These are phyloP conservation scores for Medicago lupulina DNA, from an alignment of 306 rosid genomes.

Conservation along the genomic window DNA sequence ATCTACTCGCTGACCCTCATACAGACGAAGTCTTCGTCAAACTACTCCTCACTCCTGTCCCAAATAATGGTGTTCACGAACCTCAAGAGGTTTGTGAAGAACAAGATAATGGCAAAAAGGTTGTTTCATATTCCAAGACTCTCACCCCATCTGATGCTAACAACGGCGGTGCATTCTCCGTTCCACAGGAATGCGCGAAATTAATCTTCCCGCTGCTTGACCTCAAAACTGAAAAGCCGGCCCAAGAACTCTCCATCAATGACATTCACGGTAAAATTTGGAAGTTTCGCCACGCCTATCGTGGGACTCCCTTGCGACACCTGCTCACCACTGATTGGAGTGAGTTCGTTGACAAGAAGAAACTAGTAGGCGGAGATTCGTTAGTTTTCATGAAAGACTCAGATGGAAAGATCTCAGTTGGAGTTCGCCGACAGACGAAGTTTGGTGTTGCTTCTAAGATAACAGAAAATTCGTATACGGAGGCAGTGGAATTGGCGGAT, in stretches of 20 bases:
- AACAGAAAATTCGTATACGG: slow-evolving; percentile 32
- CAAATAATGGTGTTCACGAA: neutral
- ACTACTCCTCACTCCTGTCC: slow-evolving; percentile 43
- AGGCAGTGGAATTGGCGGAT: slow-evolving; percentile 63
- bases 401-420: slow-evolving; percentile 44
- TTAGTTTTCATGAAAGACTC: slow-evolving; percentile 61
- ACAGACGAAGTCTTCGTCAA: slow-evolving; percentile 71
- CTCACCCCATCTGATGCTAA: slow-evolving; percentile 77
- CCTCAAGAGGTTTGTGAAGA: neutral
- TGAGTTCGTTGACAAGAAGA: slow-evolving; percentile 69
- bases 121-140: slow-evolving; percentile 60
- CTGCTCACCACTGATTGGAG: slow-evolving; percentile 82
- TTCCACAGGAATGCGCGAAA: slow-evolving; percentile 51
- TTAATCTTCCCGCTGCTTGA: slow-evolving; percentile 69
- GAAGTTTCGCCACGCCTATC: slow-evolving; percentile 70
- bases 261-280: slow-evolving; percentile 69
- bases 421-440: slow-evolving; percentile 56
- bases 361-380: slow-evolving; percentile 66
- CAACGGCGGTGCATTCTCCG: slow-evolving; percentile 74
- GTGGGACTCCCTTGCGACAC: slow-evolving; percentile 76
- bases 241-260: slow-evolving; percentile 55
- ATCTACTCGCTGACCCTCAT: slow-evolving; percentile 54
- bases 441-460: neutral
- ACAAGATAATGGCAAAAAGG: slow-evolving; percentile 6
- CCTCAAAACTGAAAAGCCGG: slow-evolving; percentile 57